These are phyloP conservation scores for Scytalidium sp. DNA, from an alignment of 2,329 filamentous ascomycete species.

Conservation along the genomic window DNA sequence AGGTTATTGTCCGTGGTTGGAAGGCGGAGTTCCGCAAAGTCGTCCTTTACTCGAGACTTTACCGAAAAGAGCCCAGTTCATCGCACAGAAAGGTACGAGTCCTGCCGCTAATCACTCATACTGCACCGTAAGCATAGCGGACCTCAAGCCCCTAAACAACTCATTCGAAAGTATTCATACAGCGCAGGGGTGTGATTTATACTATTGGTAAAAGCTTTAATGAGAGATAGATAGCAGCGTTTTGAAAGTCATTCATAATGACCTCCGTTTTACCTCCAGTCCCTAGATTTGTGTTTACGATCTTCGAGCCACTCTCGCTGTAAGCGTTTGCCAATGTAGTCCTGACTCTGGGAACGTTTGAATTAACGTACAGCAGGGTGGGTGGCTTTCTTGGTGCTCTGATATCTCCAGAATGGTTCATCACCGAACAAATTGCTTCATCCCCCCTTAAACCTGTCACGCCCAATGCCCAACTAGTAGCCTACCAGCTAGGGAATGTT, in stretches of 20 bases:
- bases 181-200: no score
- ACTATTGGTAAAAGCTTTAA: no score
- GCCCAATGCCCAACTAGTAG: conserved; percentile 30
- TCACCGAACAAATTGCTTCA: conserved; percentile 55
- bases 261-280: conserved; percentile 59
- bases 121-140: no score
- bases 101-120: no score
- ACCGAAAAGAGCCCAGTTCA: not conserved
- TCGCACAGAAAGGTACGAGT: no score
- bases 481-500: conserved; percentile 56
- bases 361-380: conserved; percentile 40
- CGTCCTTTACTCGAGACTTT: not conserved
- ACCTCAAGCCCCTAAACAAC: no score
- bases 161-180: no score
- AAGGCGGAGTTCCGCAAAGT: not conserved
- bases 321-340: conserved; percentile 9
- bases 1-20: not conserved
- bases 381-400: conserved; percentile 57
- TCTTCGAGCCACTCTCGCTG: conserved; percentile 51
- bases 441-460: conserved; percentile 27
- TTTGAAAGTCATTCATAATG: conserved; percentile 44
- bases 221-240: no score
- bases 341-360: conserved; percentile 4
- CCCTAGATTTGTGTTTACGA: conserved; percentile 63
- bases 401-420: conserved; percentile 57